phyloP scores from a whole-genome alignment of 352 stramenopile genomes.

The Phytophthora tentaculata region DNA sequence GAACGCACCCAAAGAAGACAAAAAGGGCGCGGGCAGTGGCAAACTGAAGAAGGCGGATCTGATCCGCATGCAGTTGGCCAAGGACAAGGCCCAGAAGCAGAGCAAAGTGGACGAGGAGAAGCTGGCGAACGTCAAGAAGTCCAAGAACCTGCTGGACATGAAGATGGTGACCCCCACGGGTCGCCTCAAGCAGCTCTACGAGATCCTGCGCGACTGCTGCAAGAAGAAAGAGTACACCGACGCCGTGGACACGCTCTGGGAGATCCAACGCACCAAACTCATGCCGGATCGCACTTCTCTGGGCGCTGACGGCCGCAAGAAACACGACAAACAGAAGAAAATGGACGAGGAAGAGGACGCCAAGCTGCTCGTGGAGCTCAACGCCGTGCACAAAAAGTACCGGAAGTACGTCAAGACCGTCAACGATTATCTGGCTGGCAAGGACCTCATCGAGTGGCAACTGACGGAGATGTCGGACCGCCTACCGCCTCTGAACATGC shows the following conservation, averaged over 20 bases:
- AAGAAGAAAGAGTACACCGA: constrained; percentile 89
- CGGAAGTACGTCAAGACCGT: constrained; percentile 86
- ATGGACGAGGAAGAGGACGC: constrained; percentile 79
- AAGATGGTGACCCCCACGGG: constrained; percentile 88
- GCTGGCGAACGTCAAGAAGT: constrained; percentile 86
- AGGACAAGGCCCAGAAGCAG: constrained; percentile 89
- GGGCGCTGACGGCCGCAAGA: constrained; percentile 57
- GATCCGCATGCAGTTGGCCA: constrained; percentile 87
- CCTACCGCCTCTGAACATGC: constrained; percentile 87
- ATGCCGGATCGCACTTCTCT: constrained; percentile 48
- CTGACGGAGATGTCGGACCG: constrained; percentile 89
- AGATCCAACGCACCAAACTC: constrained; percentile 84
- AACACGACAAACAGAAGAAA: constrained; percentile 75
- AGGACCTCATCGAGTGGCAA: constrained; percentile 88
- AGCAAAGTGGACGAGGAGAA: constrained; percentile 90
- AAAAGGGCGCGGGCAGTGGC: constrained; percentile 42
- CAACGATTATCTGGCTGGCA: constrained; percentile 68
- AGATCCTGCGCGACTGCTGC: constrained; percentile 84
- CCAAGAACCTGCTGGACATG: constrained; percentile 82
- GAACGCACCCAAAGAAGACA: constrained; percentile 41
- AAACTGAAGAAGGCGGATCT: constrained; percentile 90
- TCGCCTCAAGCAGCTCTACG: constrained; percentile 84
- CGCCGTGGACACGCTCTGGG: constrained; percentile 86
- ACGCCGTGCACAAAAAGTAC: constrained; percentile 88
- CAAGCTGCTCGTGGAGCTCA: constrained; percentile 68